Evolutionary conservation across 768 basidiomycete species (phyloP).

Genomic region (Phaeolepiota aurea): DNA sequence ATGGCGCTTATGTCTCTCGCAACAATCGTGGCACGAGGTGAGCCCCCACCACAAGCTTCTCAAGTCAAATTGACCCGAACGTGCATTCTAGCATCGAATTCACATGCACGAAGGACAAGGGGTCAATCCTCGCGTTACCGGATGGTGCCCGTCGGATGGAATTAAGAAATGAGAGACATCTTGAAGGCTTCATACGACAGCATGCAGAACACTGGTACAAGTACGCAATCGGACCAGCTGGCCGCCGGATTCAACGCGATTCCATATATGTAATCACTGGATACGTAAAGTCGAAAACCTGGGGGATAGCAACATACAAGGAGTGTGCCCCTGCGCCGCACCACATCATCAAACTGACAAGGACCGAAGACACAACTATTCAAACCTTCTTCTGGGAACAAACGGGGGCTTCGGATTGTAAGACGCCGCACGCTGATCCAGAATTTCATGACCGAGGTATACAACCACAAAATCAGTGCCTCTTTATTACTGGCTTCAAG

Average conservation of each 20-base stretch:
- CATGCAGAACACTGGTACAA: constrained; percentile 21
- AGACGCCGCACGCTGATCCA: background rate
- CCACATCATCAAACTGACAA: constrained; percentile 1
- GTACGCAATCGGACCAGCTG: constrained; percentile 16
- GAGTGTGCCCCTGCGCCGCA: constrained; percentile 8
- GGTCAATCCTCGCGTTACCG: constrained; percentile 23
- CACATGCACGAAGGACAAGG: constrained; percentile 13
- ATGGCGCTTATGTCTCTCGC: background rate
- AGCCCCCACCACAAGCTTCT: no score
- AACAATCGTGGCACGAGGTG: background rate
- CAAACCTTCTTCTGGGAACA: background rate
- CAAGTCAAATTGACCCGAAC: no score
- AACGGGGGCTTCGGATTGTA: background rate
- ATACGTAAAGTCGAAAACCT: constrained; percentile 16
- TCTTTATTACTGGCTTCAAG: constrained; percentile 21
- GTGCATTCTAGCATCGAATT: constrained; percentile 11
- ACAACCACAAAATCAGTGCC: constrained; percentile 13
- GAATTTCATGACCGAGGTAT: background rate
- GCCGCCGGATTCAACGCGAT: constrained; percentile 13
- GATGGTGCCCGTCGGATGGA: constrained; percentile 20
- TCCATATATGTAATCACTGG: constrained; percentile 24
- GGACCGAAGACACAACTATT: background rate
- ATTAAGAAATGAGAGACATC: constrained; percentile 14
- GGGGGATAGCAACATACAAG: constrained; percentile 16
- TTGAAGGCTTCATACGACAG: constrained; percentile 15